phyloP scores from a whole-genome alignment of 345 rosid species.

The Erodium maritimum region DNA sequence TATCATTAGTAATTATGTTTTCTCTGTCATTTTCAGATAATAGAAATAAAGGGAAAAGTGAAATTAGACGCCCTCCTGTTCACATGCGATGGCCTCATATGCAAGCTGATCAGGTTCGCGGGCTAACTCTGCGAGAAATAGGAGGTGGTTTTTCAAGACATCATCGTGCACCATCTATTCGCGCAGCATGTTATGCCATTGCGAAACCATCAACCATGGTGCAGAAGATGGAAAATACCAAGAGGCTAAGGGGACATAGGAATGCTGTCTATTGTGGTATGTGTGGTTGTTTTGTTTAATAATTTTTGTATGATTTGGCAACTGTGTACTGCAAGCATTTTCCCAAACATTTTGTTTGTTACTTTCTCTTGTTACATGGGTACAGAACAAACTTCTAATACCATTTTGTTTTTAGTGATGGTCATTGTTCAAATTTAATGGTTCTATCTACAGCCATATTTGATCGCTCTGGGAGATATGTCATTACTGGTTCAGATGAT shows the following conservation, averaged over 20 bases:
- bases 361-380: too few relatives aligned
- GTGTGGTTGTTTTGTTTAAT: conserved; percentile 8
- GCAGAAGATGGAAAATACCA: conserved; percentile 89
- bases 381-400: not conserved
- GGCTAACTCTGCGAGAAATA: conserved; percentile 79
- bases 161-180: conserved; percentile 89
- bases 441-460: conserved; percentile 60
- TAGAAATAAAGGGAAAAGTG: conserved; percentile 24
- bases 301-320: not conserved
- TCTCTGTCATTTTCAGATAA: conserved; percentile 31
- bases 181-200: conserved; percentile 88
- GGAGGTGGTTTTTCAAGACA: conserved; percentile 97
- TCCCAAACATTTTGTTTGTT: too few relatives aligned
- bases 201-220: conserved; percentile 92
- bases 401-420: not conserved
- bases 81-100: conserved; percentile 95
- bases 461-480: conserved; percentile 93
- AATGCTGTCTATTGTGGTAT: conserved; percentile 99
- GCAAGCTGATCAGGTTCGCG: conserved; percentile 84
- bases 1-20: conserved; percentile 1
- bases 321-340: not conserved
- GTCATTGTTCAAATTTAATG: conserved; percentile 2
- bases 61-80: conserved; percentile 37
- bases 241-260: conserved; percentile 87
- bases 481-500: conserved; percentile 95